Base-by-base conservation (phyloP, 176 grass and related monocot genomes). In the Eleusine coracana region DNA sequence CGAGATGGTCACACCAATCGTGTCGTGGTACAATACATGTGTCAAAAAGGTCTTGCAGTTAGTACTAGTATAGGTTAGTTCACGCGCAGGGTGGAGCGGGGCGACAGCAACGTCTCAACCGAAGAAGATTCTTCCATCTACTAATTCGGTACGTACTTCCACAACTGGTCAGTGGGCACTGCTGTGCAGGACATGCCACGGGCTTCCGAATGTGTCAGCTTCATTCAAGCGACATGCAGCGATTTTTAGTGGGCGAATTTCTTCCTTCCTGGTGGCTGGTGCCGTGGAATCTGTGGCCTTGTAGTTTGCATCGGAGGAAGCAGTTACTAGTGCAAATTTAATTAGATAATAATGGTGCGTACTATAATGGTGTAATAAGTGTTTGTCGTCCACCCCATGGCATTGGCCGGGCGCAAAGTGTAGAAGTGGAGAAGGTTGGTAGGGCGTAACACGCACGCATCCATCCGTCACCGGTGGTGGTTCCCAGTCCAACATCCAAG, bases 41-140 rank as follows among this genome's bases (percentile, higher is more conserved):
- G 65, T 36, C 10, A 1, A 45, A 70, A 72, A 18, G 69, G 58
- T 7, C 50, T 25, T 59, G 31, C 25, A 4, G n/a, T n/a, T n/a
- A n/a, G n/a, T n/a, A 16, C 54, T 46, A 34, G 31, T 41, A 15
- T 46, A 25, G 37, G 44, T 66, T 76, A 64, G 31, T 50, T 76
- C 25, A 68, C 14, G 23, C 16, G 83, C 15, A 71, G 51, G 56
- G 27, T 17, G 15, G 42, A 71, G 20, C 29, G 1, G 14, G 4
- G 42, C 4, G 87, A 89, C 62, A 81, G 87, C 82, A 25, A 89
- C 82, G 27, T 69, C 82, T 21, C 76, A 89, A 85, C 87, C 52
- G 70, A 70, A 63, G 77, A 89, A 89, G 82, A 89, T 89, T 89
- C 76, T 7, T 63, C n/a, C 79, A 58, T 59, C 51, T 61, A 48